Percentiles rank a stretch among this genome's conserved stretches.
phyloP scores from a whole-genome alignment of 257 asterid species.

The Henckelia pumila region DNA sequence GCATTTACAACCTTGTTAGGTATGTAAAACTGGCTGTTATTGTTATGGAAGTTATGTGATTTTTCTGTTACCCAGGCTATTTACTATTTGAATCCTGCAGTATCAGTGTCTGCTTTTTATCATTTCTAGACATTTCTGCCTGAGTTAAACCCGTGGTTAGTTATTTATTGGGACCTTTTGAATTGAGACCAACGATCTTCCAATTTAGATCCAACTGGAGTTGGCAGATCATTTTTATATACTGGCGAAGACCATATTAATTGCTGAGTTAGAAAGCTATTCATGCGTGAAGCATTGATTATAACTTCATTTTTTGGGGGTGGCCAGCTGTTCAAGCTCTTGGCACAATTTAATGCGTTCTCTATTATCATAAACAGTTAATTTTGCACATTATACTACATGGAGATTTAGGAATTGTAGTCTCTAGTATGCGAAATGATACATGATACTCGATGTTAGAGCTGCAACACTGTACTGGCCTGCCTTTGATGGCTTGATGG shows the following conservation, averaged over 20 bases:
- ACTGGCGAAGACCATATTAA: not conserved
- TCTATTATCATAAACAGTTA: too few species aligned
- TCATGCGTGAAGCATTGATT: not conserved
- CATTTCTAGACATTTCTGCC: too few species aligned
- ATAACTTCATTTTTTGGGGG: not conserved
- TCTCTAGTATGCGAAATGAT: too few species aligned
- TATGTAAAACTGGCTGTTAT: not conserved
- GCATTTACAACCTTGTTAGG: slow-evolving; percentile 29
- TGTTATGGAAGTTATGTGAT: not conserved
- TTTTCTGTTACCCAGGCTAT: not conserved
- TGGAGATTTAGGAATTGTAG: too few species aligned
- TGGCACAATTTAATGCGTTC: not conserved
- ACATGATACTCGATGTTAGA: not conserved
- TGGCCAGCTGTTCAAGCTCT: not conserved
- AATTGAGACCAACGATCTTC: not conserved
- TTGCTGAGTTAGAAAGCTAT: not conserved
- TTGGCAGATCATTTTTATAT: not conserved
- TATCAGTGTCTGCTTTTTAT: too few species aligned
- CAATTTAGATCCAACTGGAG: not conserved
- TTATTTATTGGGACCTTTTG: not conserved
- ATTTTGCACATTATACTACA: too few species aligned
- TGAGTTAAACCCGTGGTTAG: not conserved
- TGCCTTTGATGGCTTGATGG: too few species aligned
- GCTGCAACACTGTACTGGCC: not conserved
- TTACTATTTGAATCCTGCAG: not conserved